Conservation (phyloP, 441 rosid species). For the Erodium texanum region DNA sequence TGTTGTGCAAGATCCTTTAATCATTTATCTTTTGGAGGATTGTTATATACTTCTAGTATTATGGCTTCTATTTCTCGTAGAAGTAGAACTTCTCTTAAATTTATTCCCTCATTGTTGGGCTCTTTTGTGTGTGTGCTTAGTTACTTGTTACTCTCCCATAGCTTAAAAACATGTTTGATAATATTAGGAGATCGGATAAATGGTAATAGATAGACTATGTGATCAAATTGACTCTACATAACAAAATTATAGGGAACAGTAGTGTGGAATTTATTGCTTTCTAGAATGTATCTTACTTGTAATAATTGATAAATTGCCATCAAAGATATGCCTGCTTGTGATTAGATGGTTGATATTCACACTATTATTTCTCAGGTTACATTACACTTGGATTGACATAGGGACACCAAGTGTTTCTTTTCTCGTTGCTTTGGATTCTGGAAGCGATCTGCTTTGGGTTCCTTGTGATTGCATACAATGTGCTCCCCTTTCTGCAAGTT, state of each 20-base stretch:
- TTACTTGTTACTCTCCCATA: too few relatives aligned
- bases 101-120: background rate
- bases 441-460: slow-evolving; percentile 82
- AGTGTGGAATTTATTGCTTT: background rate
- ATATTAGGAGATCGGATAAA: background rate
- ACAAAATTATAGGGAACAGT: background rate
- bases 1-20: background rate
- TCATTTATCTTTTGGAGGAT: background rate
- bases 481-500: slow-evolving; percentile 59
- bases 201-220: background rate
- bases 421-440: slow-evolving; percentile 78
- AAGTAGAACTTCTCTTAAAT: background rate
- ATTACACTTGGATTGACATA: slow-evolving; percentile 75
- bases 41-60: background rate
- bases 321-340: background rate
- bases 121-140: too few relatives aligned
- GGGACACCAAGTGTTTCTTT: slow-evolving; percentile 74
- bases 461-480: slow-evolving; percentile 82
- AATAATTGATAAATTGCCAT: background rate
- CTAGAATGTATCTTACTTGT: background rate
- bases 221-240: background rate
- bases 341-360: background rate
- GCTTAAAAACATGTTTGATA: too few relatives aligned
- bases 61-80: background rate
- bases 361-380: slow-evolving; percentile 40